Evolutionary conservation across 805 yeast species (phyloP).

Genomic region (Kluyveromyces siamensis): DNA sequence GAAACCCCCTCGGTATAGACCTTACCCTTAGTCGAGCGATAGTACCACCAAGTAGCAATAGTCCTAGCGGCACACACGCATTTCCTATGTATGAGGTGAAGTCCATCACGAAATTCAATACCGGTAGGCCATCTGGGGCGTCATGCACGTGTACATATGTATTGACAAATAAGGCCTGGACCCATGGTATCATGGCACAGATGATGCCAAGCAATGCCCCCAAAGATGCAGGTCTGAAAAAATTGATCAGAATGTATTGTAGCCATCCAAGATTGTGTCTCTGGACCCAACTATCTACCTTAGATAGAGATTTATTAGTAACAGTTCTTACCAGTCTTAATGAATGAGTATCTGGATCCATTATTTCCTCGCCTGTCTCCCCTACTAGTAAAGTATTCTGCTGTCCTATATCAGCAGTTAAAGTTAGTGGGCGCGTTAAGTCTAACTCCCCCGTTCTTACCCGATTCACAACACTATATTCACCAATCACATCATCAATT

Average conservation of each 20-base stretch:
- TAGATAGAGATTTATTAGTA: not conserved
- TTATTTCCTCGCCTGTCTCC: slow-evolving; percentile 2
- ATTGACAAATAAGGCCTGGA: slow-evolving; percentile 56
- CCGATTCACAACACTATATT: slow-evolving; percentile 29
- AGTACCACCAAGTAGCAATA: slow-evolving; percentile 78
- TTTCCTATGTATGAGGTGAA: slow-evolving; percentile 69
- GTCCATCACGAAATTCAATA: slow-evolving; percentile 79
- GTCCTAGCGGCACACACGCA: slow-evolving; percentile 84
- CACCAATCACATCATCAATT: slow-evolving; percentile 33
- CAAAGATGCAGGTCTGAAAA: slow-evolving; percentile 62
- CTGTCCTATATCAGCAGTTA: slow-evolving; percentile 23
- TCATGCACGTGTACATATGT: slow-evolving; percentile 43
- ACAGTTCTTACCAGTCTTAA: not conserved
- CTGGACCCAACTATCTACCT: not conserved
- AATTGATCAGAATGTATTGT: slow-evolving; percentile 37
- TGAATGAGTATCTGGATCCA: not conserved
- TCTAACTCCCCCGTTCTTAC: slow-evolving; percentile 26
- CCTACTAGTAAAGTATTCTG: slow-evolving; percentile 10
- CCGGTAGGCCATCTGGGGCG: slow-evolving; percentile 84
- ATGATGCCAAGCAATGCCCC: slow-evolving; percentile 57
- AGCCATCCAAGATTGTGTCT: slow-evolving; percentile 27
- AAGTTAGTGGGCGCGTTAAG: slow-evolving; percentile 21
- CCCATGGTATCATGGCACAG: slow-evolving; percentile 81
- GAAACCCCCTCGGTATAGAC: slow-evolving; percentile 51
- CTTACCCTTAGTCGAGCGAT: slow-evolving; percentile 62